Evolutionary conservation across 2,329 filamentous ascomycete species (phyloP), one percentile per base, ranked within the genome.

Genomic region (Monosporascus sp.): DNA sequence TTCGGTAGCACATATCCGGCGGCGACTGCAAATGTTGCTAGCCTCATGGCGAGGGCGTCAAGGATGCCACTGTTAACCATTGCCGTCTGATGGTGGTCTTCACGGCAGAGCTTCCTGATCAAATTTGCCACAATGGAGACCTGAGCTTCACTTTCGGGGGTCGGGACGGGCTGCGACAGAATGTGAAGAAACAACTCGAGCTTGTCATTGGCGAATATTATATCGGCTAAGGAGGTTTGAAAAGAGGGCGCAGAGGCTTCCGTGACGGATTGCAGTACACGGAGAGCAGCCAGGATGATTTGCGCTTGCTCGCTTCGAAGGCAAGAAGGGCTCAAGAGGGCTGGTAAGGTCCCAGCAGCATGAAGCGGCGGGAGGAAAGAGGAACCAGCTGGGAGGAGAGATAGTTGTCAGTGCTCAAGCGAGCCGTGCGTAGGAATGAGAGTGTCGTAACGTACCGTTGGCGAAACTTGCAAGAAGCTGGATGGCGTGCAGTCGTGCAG

Each of bases 381-480:
- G 45, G 90, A 83, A 6, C 93, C 92, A 60, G 88, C 91, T 95
- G 66, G 50, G 62, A 43, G 51, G 41, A 37, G 45, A 50, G 22
- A 44, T 41, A 41, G 49, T 53, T 1, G 35, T 37, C 4, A 52
- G 41, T 22, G n/a, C 31, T 24, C 35, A 48, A 20, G 45, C 22
- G 15, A 7, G 14, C 15, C 18, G 43, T 43, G 6, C 9, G 5
- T 7, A 24, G 11, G 22, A 62, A 54, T 60, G 58, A n/a, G 58
- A 17, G 35, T 20, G 31, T 7, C 38, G 31, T 27, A 50, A 60
- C 77, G 64, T 78, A 91, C 92, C 91, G 72, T 88, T 86, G 53
- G 90, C 89, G 65, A 97, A 82, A 69, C 89, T 94, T 47, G 87
- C 86, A 37, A 96, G 75, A n/a, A 97, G 80, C 58, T 95, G 85